Percentiles rank a stretch among this genome's conserved stretches.
These are phyloP conservation scores for Hericium coralloides DNA, from an alignment of 768 basidiomycete genomes.

Conservation along the genomic window DNA sequence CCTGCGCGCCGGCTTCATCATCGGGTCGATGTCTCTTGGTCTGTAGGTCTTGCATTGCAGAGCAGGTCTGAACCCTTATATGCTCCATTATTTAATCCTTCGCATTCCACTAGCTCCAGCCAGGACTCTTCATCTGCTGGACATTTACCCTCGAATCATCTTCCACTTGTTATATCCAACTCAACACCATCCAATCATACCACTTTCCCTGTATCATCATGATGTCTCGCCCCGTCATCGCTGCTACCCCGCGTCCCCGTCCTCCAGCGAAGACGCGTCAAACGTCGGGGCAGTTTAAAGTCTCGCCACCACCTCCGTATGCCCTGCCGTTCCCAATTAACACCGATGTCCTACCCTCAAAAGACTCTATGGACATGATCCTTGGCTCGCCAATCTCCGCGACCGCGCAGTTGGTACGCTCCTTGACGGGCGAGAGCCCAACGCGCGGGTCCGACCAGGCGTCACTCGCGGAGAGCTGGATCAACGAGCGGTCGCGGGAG, in stretches of 20 bases:
- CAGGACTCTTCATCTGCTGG: no score
- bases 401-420: slow-evolving; percentile 25
- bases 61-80: not conserved
- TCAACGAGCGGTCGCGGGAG: slow-evolving; percentile 59
- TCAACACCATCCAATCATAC: no score
- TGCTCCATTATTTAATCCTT: slow-evolving; percentile 23
- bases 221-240: not conserved
- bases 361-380: slow-evolving; percentile 17
- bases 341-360: not conserved
- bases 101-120: slow-evolving; percentile 16
- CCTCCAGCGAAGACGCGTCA: slow-evolving; percentile 59
- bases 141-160: no score
- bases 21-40: no score
- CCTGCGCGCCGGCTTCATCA: no score
- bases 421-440: slow-evolving; percentile 13
- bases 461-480: slow-evolving; percentile 34
- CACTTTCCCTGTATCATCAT: no score
- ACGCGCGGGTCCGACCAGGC: slow-evolving; percentile 2
- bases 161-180: no score
- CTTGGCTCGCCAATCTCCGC: slow-evolving; percentile 30
- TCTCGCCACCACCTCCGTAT: slow-evolving; percentile 52
- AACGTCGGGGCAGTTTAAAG: slow-evolving; percentile 23
- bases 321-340: slow-evolving; percentile 24
- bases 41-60: not conserved
- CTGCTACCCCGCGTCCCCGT: slow-evolving; percentile 47